Percentiles rank a stretch among this genome's conserved stretches.
Conservation (phyloP, 768 basidiomycete species). For the Russula vinacea region DNA sequence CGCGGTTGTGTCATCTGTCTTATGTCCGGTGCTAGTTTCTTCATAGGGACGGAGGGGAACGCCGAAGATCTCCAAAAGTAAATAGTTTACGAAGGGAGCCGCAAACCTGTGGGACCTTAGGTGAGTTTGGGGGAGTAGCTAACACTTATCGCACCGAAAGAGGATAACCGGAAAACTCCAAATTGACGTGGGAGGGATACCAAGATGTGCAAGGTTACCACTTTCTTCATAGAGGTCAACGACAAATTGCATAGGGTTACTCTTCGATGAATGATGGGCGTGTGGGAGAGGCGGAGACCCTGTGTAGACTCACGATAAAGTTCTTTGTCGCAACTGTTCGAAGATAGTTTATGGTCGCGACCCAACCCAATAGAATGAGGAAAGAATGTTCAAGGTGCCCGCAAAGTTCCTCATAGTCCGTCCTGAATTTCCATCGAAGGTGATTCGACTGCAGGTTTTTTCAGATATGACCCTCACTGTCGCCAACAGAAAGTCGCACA, state of each 20-base stretch:
- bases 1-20: no score
- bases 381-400: slow-evolving; percentile 8
- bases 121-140: neutral
- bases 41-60: neutral
- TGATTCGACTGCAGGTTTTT: neutral
- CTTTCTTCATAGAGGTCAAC: neutral
- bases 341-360: neutral
- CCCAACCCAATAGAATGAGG: slow-evolving; percentile 15
- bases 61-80: neutral
- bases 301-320: slow-evolving; percentile 12
- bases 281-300: neutral
- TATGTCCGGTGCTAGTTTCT: neutral
- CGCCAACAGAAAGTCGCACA: neutral
- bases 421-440: slow-evolving; percentile 20
- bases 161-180: neutral
- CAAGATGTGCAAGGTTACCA: neutral
- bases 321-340: neutral
- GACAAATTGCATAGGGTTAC: neutral
- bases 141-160: slow-evolving; percentile 11
- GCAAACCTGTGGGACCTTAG: neutral
- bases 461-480: neutral
- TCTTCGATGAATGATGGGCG: slow-evolving; percentile 4
- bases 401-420: slow-evolving; percentile 19
- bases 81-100: neutral
- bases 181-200: neutral